Conservation (phyloP, 2,329 filamentous ascomycete species). For the Chrysoporthe puriensis region DNA sequence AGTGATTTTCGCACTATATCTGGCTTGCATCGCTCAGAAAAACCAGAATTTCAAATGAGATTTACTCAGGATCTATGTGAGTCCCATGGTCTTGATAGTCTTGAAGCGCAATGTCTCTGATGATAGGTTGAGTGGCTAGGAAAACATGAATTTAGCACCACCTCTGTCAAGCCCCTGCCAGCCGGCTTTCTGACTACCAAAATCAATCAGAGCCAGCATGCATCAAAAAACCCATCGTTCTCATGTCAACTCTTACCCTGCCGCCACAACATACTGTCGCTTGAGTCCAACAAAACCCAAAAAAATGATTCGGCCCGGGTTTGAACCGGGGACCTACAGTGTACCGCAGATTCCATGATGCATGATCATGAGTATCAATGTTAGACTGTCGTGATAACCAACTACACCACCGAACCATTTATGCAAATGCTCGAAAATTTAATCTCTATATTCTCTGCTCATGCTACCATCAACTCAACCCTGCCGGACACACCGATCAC, state of each 20-base stretch:
- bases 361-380: constrained; percentile 27
- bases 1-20: too few species aligned
- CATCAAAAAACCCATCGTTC: not conserved
- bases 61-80: too few species aligned
- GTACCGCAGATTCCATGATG: not conserved
- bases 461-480: too few species aligned
- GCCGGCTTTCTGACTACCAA: not conserved
- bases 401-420: constrained; percentile 36
- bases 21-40: too few species aligned
- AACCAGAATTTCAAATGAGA: too few species aligned
- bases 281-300: not conserved
- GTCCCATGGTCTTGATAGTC: too few species aligned
- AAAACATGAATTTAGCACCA: too few species aligned
- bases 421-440: not conserved
- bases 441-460: too few species aligned
- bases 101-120: too few species aligned
- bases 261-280: not conserved
- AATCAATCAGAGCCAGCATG: not conserved
- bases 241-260: not conserved
- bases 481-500: too few species aligned
- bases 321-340: constrained; percentile 26
- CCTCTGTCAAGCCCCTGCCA: too few species aligned
- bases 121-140: too few species aligned
- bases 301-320: constrained; percentile 19
- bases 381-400: constrained; percentile 56